A percentile compares a stretch with the other conserved stretches of the same genome.
Evolutionary conservation across 371 early-diverging fungal species (phyloP).

Genomic region (Conidiobolus incongruus): DNA sequence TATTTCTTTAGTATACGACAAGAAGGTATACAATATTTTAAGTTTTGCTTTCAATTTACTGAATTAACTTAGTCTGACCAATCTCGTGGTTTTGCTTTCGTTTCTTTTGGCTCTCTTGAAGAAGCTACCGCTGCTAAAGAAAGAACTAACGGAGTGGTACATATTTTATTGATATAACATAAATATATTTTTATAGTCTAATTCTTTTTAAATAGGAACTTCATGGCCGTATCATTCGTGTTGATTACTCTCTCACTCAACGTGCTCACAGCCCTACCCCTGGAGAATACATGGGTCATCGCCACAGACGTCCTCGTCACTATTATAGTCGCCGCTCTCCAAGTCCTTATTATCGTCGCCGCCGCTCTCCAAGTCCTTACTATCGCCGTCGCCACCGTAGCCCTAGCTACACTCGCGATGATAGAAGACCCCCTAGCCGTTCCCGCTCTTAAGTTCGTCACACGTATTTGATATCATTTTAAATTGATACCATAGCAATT

Average conservation of each 20-base stretch:
- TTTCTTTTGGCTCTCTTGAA: conserved; percentile 19
- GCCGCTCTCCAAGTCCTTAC: no score
- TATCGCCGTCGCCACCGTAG: no score
- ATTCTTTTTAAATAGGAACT: conserved; percentile 16
- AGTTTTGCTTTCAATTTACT: not conserved
- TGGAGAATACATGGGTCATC: conserved; percentile 40
- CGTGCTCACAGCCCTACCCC: conserved; percentile 41
- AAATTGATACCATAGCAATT: no score
- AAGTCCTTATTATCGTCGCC: no score
- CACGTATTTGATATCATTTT: no score
- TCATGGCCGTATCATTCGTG: conserved; percentile 53
- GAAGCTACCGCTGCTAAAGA: conserved; percentile 25
- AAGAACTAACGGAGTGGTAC: conserved; percentile 23
- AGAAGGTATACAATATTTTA: not conserved
- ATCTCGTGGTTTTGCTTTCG: conserved; percentile 38
- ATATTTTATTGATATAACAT: not conserved
- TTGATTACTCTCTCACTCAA: conserved; percentile 46
- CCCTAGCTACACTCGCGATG: no score
- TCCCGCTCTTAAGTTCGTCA: no score
- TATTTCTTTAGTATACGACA: not conserved
- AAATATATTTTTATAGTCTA: not conserved
- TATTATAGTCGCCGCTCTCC: no score
- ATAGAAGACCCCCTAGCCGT: no score
- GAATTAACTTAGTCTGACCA: conserved; percentile 14
- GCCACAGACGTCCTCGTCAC: no score